Conservation (phyloP, 129 eudicot species). For the Artemisia argyi region DNA sequence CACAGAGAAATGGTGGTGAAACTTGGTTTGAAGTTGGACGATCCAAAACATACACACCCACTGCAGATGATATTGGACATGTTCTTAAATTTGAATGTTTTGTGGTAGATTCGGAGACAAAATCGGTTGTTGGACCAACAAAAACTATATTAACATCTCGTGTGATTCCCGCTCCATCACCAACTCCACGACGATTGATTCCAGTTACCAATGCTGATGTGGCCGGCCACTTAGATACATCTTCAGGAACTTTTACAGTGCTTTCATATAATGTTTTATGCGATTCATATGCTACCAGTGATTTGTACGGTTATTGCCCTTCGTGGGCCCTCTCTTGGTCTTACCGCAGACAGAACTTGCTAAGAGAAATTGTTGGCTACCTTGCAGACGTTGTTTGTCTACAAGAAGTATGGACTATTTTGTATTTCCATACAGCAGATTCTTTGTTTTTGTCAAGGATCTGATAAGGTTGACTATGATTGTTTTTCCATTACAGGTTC, state of each 20-base stretch:
- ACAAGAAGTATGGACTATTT: constrained; percentile 62
- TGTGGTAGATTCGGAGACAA: constrained; percentile 79
- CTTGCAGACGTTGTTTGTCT: constrained; percentile 96
- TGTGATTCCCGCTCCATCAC: constrained; percentile 97
- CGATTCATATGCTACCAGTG: constrained; percentile 78
- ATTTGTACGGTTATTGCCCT: constrained; percentile 87
- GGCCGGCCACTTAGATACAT: constrained; percentile 61
- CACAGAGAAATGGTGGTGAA: constrained; percentile 87
- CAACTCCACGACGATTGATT: constrained; percentile 80
- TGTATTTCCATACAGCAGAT: background rate
- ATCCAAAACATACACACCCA: constrained; percentile 85
- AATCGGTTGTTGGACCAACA: constrained; percentile 58
- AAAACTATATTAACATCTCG: constrained; percentile 64
- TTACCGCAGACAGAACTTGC: constrained; percentile 86
- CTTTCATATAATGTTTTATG: constrained; percentile 83
- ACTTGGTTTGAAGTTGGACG: constrained; percentile 95
- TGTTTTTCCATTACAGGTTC: constrained; percentile 53
- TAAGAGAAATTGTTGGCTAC: constrained; percentile 94
- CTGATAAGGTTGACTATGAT: background rate
- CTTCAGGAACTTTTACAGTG: constrained; percentile 78
- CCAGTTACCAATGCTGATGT: constrained; percentile 77
- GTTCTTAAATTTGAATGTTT: constrained; percentile 91
- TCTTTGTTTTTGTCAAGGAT: background rate
- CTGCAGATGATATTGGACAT: constrained; percentile 92
- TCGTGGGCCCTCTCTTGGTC: constrained; percentile 99